Conservation (phyloP, 305 asterid genomes). For the Fraxinus xanthoxyloides region DNA sequence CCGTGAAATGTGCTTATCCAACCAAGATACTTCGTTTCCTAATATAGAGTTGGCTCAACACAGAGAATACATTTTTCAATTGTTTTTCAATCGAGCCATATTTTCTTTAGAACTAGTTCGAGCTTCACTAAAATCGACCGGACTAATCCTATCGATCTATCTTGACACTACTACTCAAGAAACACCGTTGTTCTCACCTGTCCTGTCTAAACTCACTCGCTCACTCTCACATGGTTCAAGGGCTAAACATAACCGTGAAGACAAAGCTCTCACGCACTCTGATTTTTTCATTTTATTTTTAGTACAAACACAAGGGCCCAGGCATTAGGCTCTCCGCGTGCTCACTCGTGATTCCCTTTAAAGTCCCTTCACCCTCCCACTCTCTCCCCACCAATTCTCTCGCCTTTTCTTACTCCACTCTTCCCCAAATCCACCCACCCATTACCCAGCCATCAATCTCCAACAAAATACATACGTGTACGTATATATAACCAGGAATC, state of each 20-base stretch:
- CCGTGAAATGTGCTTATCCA: background rate
- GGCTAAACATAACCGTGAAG: background rate
- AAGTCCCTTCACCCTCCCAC: constrained; percentile 33
- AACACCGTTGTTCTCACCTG: background rate
- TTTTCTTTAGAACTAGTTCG: background rate
- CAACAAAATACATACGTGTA: constrained; percentile 11
- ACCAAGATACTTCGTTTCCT: background rate
- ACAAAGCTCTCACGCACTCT: background rate
- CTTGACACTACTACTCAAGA: background rate
- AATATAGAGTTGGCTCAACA: background rate
- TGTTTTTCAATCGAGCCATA: background rate
- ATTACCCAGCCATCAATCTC: constrained; percentile 3
- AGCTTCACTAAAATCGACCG: background rate
- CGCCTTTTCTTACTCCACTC: background rate
- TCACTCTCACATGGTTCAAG: background rate
- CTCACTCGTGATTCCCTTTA: constrained; percentile 38
- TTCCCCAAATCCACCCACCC: background rate
- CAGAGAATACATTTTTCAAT: background rate
- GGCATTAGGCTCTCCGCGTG: constrained; percentile 18
- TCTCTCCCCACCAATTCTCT: constrained; percentile 14
- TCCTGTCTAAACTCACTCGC: background rate
- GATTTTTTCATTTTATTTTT: background rate
- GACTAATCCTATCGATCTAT: background rate
- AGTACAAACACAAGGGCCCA: constrained; percentile 14
- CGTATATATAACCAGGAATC: background rate